A percentile compares a stretch with the other conserved stretches of the same genome.
These are phyloP conservation scores for Phyllosticta capitalensis DNA, from an alignment of 2,329 filamentous ascomycete genomes.

Conservation along the genomic window DNA sequence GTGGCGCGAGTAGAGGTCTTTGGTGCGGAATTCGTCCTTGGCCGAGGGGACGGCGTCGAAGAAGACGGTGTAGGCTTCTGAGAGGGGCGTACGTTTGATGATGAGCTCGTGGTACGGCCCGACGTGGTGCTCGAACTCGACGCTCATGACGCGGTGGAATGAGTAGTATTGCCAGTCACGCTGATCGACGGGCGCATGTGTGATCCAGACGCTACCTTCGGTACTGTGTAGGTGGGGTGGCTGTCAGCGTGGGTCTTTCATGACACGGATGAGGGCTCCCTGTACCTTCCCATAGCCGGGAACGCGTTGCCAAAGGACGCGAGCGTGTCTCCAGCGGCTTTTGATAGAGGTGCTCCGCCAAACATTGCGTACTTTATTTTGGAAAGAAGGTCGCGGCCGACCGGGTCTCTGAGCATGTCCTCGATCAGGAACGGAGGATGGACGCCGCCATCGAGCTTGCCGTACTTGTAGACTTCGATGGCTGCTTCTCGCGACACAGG, in stretches of 20 bases:
- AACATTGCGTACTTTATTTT: background rate
- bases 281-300: background rate
- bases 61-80: slow-evolving; percentile 16
- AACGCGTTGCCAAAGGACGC: background rate
- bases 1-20: slow-evolving; percentile 19
- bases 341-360: background rate
- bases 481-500: background rate
- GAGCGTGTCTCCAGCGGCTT: background rate
- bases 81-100: slow-evolving; percentile 5
- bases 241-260: background rate
- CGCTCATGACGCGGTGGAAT: slow-evolving; percentile 11
- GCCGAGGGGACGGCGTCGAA: slow-evolving; percentile 19
- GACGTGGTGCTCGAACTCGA: slow-evolving; percentile 11
- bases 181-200: background rate
- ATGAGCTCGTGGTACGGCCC: slow-evolving; percentile 13
- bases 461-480: background rate
- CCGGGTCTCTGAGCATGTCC: background rate
- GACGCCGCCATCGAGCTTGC: background rate
- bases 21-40: slow-evolving; percentile 14
- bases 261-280: background rate
- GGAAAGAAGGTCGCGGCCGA: background rate
- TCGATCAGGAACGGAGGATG: background rate
- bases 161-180: slow-evolving; percentile 15
- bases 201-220: slow-evolving; percentile 11
- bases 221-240: background rate